Conservation (phyloP, 2,329 filamentous ascomycete species). For the Verticillium dahliae region DNA sequence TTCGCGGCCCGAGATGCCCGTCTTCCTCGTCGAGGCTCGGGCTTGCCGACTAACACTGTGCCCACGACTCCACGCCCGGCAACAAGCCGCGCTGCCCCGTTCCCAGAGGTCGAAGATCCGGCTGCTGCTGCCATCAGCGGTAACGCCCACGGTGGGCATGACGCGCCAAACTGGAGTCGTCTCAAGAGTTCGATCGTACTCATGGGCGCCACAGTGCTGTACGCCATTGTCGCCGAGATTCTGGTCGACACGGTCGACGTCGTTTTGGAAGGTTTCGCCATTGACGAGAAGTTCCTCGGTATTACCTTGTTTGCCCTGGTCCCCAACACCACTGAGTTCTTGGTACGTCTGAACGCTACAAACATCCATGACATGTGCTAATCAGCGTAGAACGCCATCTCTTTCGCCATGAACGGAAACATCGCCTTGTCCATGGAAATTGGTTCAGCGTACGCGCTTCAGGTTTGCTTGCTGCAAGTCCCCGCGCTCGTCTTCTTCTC, state of each 20-base stretch:
- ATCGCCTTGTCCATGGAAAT: constrained; percentile 99
- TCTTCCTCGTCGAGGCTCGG: constrained; percentile 30
- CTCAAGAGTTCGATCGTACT: constrained; percentile 86
- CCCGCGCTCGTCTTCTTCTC: constrained; percentile 90
- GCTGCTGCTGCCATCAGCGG: constrained; percentile 17
- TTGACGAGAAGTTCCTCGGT: constrained; percentile 95
- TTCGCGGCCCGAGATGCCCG: constrained; percentile 75
- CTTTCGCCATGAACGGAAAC: constrained; percentile 99
- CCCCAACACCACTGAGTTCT: constrained; percentile 95
- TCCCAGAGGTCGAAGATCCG: constrained; percentile 40
- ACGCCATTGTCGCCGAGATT: constrained; percentile 96
- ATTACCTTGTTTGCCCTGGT: constrained; percentile 96
- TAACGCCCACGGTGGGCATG: constrained; percentile 69
- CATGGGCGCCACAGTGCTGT: constrained; percentile 80
- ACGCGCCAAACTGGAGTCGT: constrained; percentile 97
- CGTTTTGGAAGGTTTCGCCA: constrained; percentile 82
- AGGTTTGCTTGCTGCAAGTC: constrained; percentile 92
- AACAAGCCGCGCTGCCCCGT: constrained; percentile 26
- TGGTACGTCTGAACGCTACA: constrained; percentile 50
- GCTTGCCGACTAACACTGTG: constrained; percentile 17
- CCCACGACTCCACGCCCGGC: constrained; percentile 36
- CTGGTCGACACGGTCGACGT: constrained; percentile 95
- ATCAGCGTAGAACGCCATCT: constrained; percentile 77
- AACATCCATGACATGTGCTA: background rate
- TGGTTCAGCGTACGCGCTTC: constrained; percentile 90